Base-by-base conservation (phyloP, 2,329 filamentous ascomycete genomes). In the Mycosphaerella sp. region DNA sequence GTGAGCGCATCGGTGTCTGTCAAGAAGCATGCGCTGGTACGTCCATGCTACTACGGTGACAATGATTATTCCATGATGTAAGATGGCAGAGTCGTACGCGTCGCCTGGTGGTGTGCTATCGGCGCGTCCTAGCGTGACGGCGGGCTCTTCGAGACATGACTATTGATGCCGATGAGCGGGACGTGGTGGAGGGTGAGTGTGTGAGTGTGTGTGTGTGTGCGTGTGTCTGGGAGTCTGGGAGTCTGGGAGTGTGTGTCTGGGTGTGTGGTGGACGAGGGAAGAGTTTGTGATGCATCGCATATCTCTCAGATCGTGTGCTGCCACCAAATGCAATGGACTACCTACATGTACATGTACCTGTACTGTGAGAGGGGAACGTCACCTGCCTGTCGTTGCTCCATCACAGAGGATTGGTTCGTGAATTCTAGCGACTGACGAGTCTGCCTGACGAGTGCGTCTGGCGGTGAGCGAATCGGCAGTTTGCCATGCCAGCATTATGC, bases 1-100 rank as follows among this genome's bases (percentile, higher is more conserved):
- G 56, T 51, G 53, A 58, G 58, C 55, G 56, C 43, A 53, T 45
- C 53, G 59, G 55, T 54, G 60, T 53, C 58, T 64, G 63, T 64
- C 64, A 61, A 56, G 50, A 62, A 60, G 63, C 62, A 59, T 62
- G 61, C 53, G 61, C 54, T 54, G 48, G 51, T 57, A 54, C 53
- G 60, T 41, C 48, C 47, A 44, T 49, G 52, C 40, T 57, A 55
- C 38, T 38, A 53, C 55, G 45, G 54, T 62, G 59, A 62, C 58
- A 54, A 60, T 59, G 55, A 43, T 17, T 39, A 58, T 54, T 55
- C 51, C 56, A 51, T 42, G 34, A 45, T 42, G 50, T 50, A 50
- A 47, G 55, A 53, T 45, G 39, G n/a, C 45, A 53, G 36, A 40
- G 59, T 58, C 49, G 56, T 55, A 60, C 56, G 45, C 45, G 39